Evolutionary conservation across 202 grass and related monocot species (phyloP).

Genomic region (Panicum hallii): DNA sequence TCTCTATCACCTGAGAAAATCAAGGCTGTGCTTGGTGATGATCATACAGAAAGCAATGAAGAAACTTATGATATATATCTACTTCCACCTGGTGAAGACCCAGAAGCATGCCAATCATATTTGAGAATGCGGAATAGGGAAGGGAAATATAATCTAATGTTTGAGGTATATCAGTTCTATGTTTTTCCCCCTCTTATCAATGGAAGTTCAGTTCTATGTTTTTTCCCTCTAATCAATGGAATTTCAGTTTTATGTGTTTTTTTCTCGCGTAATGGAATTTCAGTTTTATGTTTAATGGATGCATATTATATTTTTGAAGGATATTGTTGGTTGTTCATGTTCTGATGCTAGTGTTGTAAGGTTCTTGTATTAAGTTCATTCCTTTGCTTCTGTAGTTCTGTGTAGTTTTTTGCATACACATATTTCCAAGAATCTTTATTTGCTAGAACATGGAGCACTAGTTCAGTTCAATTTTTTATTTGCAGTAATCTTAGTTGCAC

Average conservation of each 20-base stretch:
- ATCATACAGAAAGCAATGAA: slow-evolving; percentile 75
- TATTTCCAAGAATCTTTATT: slow-evolving; percentile 31
- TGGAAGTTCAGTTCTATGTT: neutral
- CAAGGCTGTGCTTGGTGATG: slow-evolving; percentile 74
- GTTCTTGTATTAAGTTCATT: slow-evolving; percentile 11
- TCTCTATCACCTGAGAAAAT: slow-evolving; percentile 78
- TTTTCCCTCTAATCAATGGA: neutral
- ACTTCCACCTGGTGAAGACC: slow-evolving; percentile 98
- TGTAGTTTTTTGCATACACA: slow-evolving; percentile 34
- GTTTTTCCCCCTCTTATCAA: neutral
- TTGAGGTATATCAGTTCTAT: slow-evolving; percentile 75
- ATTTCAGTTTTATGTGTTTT: neutral
- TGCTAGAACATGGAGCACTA: slow-evolving; percentile 14
- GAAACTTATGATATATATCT: slow-evolving; percentile 99
- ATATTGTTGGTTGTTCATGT: slow-evolving; percentile 14
- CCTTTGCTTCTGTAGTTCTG: neutral
- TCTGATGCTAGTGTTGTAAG: slow-evolving; percentile 14
- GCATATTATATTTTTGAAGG: slow-evolving; percentile 1
- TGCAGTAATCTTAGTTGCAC: neutral
- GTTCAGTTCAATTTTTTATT: slow-evolving; percentile 6
- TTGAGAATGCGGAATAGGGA: slow-evolving; percentile 96
- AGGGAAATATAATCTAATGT: slow-evolving; percentile 99
- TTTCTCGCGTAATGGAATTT: neutral
- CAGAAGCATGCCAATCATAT: slow-evolving; percentile 97
- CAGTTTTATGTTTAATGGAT: slow-evolving; percentile 17